A percentile compares a stretch with the other conserved stretches of the same genome.
Evolutionary conservation across 2,329 filamentous ascomycete genomes (phyloP).

Genomic region (Pseudogymnoascus sp.): DNA sequence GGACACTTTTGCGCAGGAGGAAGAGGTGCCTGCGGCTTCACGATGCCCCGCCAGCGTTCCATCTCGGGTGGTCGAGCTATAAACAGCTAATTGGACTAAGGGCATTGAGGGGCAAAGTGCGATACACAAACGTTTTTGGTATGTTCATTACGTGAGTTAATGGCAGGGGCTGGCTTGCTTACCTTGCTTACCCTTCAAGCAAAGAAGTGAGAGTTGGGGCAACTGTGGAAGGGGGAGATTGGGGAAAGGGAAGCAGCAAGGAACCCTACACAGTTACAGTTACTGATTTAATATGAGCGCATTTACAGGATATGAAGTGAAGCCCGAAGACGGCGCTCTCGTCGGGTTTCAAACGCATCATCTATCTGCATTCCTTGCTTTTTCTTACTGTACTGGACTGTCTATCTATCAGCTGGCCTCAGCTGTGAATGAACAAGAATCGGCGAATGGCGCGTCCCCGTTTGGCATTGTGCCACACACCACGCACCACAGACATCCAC

Average conservation of each 20-base stretch:
- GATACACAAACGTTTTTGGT: constrained; percentile 6
- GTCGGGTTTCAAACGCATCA: background rate
- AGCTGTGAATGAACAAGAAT: background rate
- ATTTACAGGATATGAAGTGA: background rate
- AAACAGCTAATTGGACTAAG: constrained; percentile 5
- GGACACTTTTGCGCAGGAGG: background rate
- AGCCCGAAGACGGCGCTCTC: background rate
- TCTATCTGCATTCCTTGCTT: constrained; percentile 7
- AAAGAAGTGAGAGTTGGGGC: background rate
- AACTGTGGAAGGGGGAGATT: background rate
- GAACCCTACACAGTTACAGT: background rate
- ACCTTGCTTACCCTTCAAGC: background rate
- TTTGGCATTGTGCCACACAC: background rate
- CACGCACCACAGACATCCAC: background rate
- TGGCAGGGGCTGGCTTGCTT: background rate
- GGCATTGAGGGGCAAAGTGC: background rate
- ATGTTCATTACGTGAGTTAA: background rate
- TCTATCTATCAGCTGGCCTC: constrained; percentile 5
- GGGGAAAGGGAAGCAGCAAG: background rate
- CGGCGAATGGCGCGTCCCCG: background rate
- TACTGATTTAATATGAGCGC: constrained; percentile 2
- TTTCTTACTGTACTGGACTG: background rate
- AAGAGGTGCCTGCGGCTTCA: constrained; percentile 3
- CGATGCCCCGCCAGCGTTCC: background rate
- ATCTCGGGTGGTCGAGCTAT: constrained; percentile 1